Conservation (phyloP, 1,139 yeast genomes). For the Pichia sp. region DNA sequence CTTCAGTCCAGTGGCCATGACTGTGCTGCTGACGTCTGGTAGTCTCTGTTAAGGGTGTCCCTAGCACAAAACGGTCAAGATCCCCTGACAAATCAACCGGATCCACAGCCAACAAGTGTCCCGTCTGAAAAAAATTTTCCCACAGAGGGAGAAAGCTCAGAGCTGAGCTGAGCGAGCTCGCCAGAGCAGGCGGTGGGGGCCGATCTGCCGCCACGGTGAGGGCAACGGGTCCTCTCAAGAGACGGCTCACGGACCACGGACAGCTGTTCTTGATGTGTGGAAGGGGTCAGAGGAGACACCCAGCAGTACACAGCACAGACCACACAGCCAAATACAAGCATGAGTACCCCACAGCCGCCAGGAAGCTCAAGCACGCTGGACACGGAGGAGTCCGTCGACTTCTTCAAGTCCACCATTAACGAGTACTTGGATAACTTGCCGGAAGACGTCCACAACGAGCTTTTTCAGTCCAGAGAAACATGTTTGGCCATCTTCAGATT, state of each 20-base stretch:
- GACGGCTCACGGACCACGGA: not conserved
- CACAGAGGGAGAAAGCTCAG: not conserved
- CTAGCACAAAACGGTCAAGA: no score
- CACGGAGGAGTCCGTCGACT: slow-evolving; percentile 2
- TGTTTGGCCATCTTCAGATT: slow-evolving; percentile 88
- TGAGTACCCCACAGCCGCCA: slow-evolving; percentile 8
- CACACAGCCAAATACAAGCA: no score
- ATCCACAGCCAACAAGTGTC: no score
- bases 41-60: no score
- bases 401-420: slow-evolving; percentile 75
- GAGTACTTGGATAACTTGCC: slow-evolving; percentile 91
- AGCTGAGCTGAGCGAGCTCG: no score
- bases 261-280: no score
- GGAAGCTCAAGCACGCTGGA: slow-evolving; percentile 3
- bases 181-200: no score
- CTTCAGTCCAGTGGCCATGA: slow-evolving; percentile 13
- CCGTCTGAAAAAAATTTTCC: not conserved
- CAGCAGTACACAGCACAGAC: no score
- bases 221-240: not conserved
- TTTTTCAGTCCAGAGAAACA: slow-evolving; percentile 87
- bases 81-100: no score
- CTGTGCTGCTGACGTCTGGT: not conserved
- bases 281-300: no score
- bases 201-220: no score
- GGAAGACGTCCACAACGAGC: slow-evolving; percentile 72